Evolutionary conservation across 1,284 basidiomycete genomes (phyloP).

Genomic region (Gastroboletus turbinatus): DNA sequence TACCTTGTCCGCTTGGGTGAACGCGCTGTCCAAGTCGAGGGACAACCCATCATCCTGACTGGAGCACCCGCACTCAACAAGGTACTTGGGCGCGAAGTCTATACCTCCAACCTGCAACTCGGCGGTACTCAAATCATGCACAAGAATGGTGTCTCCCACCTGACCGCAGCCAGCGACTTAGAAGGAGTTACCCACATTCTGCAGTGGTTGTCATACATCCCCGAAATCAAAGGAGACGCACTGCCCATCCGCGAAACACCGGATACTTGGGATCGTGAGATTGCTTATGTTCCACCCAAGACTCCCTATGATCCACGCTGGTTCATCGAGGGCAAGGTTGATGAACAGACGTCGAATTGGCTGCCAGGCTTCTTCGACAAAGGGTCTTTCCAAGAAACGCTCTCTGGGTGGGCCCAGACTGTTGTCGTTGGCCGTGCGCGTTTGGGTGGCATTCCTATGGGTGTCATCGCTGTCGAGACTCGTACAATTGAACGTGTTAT

Average conservation of each 20-base stretch:
- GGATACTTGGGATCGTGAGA: slow-evolving; percentile 92
- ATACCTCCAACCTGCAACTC: slow-evolving; percentile 98
- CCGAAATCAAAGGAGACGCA: slow-evolving; percentile 73
- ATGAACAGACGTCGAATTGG: slow-evolving; percentile 79
- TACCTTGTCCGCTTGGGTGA: slow-evolving; percentile 98
- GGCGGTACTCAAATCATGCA: slow-evolving; percentile 99
- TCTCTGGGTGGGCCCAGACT: slow-evolving; percentile 98
- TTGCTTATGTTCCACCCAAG: slow-evolving; percentile 90
- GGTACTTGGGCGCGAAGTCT: slow-evolving; percentile 97
- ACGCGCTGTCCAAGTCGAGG: slow-evolving; percentile 98
- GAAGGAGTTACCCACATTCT: slow-evolving; percentile 93
- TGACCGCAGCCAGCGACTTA: slow-evolving; percentile 92
- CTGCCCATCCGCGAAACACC: slow-evolving; percentile 73
- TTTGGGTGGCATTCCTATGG: slow-evolving; percentile 95
- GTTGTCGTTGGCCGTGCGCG: slow-evolving; percentile 96
- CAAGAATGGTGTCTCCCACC: slow-evolving; percentile 98
- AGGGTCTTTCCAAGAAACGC: slow-evolving; percentile 93
- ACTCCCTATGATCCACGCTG: slow-evolving; percentile 96
- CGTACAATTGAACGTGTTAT: slow-evolving; percentile 96
- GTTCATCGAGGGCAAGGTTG: slow-evolving; percentile 93
- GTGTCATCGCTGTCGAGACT: slow-evolving; percentile 97
- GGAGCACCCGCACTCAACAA: slow-evolving; percentile 98
- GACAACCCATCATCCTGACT: slow-evolving; percentile 98
- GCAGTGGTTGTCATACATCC: slow-evolving; percentile 94
- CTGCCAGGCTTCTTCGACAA: slow-evolving; percentile 94